Evolutionary conservation across 2,329 filamentous ascomycete genomes (phyloP).

Genomic region (Pyrenophora seminiperda): DNA sequence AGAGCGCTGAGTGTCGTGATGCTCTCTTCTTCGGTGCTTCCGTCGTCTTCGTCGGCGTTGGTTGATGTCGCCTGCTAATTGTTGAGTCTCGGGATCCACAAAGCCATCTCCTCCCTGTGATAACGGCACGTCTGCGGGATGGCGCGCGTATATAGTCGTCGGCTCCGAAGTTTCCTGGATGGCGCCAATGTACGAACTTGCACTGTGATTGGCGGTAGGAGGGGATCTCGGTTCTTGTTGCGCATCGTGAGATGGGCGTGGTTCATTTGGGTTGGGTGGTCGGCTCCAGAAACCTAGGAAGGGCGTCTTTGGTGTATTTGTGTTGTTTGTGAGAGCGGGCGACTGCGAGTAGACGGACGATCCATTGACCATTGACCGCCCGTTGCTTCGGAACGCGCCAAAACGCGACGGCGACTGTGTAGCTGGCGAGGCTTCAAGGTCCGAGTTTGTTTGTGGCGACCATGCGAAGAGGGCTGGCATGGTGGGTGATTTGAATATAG

Average conservation of each 20-base stretch:
- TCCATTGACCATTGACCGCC: constrained; percentile 42
- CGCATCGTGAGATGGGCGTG: constrained; percentile 24
- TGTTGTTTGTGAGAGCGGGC: constrained; percentile 32
- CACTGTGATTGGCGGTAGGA: constrained; percentile 42
- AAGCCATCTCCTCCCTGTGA: constrained; percentile 42
- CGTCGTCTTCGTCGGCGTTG: constrained; percentile 44
- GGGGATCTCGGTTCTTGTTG: constrained; percentile 37
- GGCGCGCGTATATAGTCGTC: constrained; percentile 32
- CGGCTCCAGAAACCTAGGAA: constrained; percentile 43
- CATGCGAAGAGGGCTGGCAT: constrained; percentile 43
- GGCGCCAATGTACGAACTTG: constrained; percentile 41
- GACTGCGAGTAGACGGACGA: constrained; percentile 47
- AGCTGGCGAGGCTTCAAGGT: constrained; percentile 31
- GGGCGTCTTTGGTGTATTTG: constrained; percentile 42
- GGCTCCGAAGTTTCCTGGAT: constrained; percentile 35
- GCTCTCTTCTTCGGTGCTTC: constrained; percentile 40
- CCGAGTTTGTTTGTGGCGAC: constrained; percentile 41
- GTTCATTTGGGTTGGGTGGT: constrained; percentile 28
- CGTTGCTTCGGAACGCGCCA: constrained; percentile 25
- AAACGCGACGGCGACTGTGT: constrained; percentile 28
- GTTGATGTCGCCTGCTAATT: constrained; percentile 54
- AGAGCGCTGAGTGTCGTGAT: constrained; percentile 24
- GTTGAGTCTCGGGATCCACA: constrained; percentile 57
- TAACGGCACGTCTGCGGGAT: constrained; percentile 42
- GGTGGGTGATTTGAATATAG: constrained; percentile 21